Evolutionary conservation across 345 rosid species (phyloP).

Genomic region (Pseudoturritis turrita): DNA sequence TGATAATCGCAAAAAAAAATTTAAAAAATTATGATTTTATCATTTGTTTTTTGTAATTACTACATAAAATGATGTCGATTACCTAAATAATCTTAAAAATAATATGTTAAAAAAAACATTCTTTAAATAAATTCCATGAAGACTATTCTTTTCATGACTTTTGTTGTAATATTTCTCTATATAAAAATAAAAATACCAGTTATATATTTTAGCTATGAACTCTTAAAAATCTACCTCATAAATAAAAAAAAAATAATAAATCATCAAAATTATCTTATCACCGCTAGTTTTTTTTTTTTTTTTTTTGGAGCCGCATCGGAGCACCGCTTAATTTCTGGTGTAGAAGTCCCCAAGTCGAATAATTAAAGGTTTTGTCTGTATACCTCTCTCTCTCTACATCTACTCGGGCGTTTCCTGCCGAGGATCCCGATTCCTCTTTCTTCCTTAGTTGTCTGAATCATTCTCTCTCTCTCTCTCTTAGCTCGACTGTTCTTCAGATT

Average conservation of each 20-base stretch:
- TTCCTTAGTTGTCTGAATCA: background rate
- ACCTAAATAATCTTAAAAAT: too few relatives aligned
- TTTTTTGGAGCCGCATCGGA: background rate
- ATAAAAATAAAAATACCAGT: too few relatives aligned
- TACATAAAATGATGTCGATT: too few relatives aligned
- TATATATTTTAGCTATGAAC: too few relatives aligned
- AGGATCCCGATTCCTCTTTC: background rate
- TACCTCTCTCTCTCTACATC: background rate
- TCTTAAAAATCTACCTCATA: too few relatives aligned
- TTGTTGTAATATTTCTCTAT: too few relatives aligned
- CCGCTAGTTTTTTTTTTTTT: background rate
- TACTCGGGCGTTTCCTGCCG: constrained; percentile 8
- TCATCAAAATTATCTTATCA: background rate
- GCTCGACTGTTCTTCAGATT: background rate
- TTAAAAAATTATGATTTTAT: too few relatives aligned
- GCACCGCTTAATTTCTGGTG: constrained; percentile 2
- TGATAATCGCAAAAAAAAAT: too few relatives aligned
- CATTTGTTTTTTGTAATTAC: too few relatives aligned
- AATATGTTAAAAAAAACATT: too few relatives aligned
- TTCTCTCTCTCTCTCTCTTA: background rate
- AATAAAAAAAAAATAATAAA: too few relatives aligned
- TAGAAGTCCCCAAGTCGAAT: background rate
- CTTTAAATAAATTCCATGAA: too few relatives aligned
- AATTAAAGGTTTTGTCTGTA: background rate
- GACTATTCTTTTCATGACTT: background rate